phyloP scores from a whole-genome alignment of 148 eudicot species.

The Rhododendron griersonianum region DNA sequence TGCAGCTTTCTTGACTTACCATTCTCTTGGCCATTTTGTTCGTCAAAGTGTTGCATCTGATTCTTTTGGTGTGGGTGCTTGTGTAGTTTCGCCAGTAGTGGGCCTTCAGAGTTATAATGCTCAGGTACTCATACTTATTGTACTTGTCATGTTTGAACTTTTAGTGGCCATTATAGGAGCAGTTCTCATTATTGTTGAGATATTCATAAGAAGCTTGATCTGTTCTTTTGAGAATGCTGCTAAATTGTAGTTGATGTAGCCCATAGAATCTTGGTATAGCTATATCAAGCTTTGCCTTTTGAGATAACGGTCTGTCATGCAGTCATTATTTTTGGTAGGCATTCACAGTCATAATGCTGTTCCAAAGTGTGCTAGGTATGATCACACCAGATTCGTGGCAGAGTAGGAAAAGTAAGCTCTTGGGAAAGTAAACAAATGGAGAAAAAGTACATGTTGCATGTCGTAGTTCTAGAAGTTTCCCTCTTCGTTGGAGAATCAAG shows the following conservation, averaged over 20 bases:
- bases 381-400: background rate
- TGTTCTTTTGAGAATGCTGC: background rate
- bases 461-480: background rate
- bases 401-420: background rate
- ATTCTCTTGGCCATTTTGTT: conserved; percentile 46
- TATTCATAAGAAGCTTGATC: background rate
- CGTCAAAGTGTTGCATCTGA: conserved; percentile 14
- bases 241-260: background rate
- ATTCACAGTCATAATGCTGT: background rate
- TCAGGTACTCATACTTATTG: conserved; percentile 27
- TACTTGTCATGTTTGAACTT: background rate
- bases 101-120: conserved; percentile 55
- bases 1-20: conserved; percentile 58
- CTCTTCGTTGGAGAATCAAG: background rate
- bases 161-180: background rate
- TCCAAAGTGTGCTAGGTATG: background rate
- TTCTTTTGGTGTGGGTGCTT: conserved; percentile 13
- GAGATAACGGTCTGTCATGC: background rate
- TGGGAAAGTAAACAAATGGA: background rate
- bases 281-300: background rate
- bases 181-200: background rate
- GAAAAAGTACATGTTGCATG: background rate
- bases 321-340: background rate
- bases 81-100: conserved; percentile 38
- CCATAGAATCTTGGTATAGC: background rate